Conservation (phyloP, 106 monocot species). For the Ottelia alismoides region DNA sequence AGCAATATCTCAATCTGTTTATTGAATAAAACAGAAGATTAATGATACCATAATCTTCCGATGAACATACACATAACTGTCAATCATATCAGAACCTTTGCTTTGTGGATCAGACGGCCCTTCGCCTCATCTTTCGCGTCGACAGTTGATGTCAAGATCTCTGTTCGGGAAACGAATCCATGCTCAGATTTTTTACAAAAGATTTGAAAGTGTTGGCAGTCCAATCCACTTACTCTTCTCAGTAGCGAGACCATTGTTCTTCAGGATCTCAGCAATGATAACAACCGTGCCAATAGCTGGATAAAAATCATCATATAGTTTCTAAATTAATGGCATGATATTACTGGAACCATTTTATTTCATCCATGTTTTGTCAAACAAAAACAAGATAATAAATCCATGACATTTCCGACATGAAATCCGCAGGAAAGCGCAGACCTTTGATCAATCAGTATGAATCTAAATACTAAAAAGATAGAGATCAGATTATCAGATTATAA, state of each 20-base stretch:
- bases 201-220: no score
- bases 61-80: neutral
- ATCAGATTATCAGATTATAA: no score
- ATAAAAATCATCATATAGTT: neutral
- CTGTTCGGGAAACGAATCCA: conserved; percentile 9
- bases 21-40: neutral
- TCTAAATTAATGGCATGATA: no score
- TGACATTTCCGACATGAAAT: no score
- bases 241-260: conserved; percentile 23
- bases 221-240: conserved; percentile 32
- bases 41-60: neutral
- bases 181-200: no score
- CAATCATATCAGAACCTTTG: conserved; percentile 7
- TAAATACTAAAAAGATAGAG: no score
- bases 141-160: conserved; percentile 25
- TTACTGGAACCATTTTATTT: no score
- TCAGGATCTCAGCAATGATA: conserved; percentile 28
- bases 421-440: no score
- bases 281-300: conserved; percentile 35
- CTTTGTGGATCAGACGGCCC: conserved; percentile 18
- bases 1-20: conserved; percentile 29
- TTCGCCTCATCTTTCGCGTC: conserved; percentile 16
- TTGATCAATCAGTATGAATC: no score
- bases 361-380: no score
- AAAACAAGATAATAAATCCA: no score